Evolutionary conservation across 345 rosid species (phyloP), one percentile per base, ranked within the genome.

Genomic region (Acer yangbiense): DNA sequence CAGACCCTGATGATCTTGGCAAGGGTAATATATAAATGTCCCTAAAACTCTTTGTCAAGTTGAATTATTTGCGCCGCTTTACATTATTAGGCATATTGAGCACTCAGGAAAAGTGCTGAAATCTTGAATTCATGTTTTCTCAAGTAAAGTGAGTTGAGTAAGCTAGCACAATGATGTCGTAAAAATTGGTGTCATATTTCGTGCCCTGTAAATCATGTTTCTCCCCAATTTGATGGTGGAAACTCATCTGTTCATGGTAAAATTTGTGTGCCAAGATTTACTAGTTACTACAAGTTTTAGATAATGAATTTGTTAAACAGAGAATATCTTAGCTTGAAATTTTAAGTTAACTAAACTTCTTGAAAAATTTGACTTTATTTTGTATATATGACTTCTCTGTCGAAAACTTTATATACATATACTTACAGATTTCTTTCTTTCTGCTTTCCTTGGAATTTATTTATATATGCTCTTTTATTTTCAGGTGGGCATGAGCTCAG

Each of bases 1-100:
- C 87, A 3, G 98, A 92, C 84, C 95, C 97, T 77, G 98, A 96
- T 87, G 98, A 93, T 80, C 98, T 95, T 67, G 98, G 98, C 86
- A 95, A 85, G 91, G 98, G 98, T 95, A 84, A 86, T 80, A 3
- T 73, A 74, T 72, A 0, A 7, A 50, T 46, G 72, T 43, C 9
- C 8, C 27, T 5, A 29, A 27, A 21, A 27, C 21, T 2, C 14
- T 74, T 58, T 35, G 39, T 65, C 12, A 13, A 62, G 17, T 64
- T 62, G 58, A 35, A n/a, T 41, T 57, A 16, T 27, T 27, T n/a
- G n/a, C n/a, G 62, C 21, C 67, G 60, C 7, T 9, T 68, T 21
- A 12, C n/a, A 32, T 64, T 60, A 18, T 54, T 27, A 64, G 20
- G 17, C 54, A 18, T n/a, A 18, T 7, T 43, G 27, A 67, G 20